Percentiles rank a stretch among this genome's conserved stretches.
phyloP scores from a whole-genome alignment of 345 rosid species.

The Anastatica hierochuntica region DNA sequence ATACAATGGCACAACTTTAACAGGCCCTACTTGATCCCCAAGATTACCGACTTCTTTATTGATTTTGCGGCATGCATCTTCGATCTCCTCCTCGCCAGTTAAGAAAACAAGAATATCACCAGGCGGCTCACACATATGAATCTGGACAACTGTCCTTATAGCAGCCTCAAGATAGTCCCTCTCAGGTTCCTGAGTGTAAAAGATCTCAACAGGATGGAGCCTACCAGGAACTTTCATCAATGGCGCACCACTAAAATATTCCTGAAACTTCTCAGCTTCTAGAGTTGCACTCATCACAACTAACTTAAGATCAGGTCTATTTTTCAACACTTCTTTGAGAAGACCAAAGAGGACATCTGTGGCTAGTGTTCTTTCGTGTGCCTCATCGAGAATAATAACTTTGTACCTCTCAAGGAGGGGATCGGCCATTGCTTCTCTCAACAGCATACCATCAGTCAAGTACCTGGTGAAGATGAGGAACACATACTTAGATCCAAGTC shows the following conservation, averaged over 20 bases:
- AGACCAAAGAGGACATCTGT: slow-evolving; percentile 96
- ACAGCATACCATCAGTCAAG: slow-evolving; percentile 94
- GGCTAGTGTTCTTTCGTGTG: slow-evolving; percentile 94
- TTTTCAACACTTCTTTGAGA: slow-evolving; percentile 75
- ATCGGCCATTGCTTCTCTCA: slow-evolving; percentile 98
- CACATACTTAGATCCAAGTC: not conserved
- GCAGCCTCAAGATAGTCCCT: slow-evolving; percentile 96
- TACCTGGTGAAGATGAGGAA: slow-evolving; percentile 41
- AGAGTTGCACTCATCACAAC: slow-evolving; percentile 99
- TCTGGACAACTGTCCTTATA: slow-evolving; percentile 90
- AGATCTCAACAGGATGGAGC: slow-evolving; percentile 95
- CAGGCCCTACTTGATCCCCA: slow-evolving; percentile 88
- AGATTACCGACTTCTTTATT: slow-evolving; percentile 54
- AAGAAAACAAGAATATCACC: slow-evolving; percentile 98
- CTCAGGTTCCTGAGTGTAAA: slow-evolving; percentile 96
- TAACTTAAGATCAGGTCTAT: slow-evolving; percentile 77
- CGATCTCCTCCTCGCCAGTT: slow-evolving; percentile 98
- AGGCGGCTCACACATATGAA: slow-evolving; percentile 63
- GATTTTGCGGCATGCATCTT: slow-evolving; percentile 96
- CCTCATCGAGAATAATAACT: slow-evolving; percentile 94
- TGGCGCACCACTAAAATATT: slow-evolving; percentile 81
- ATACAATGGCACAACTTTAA: slow-evolving; percentile 84
- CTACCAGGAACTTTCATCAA: slow-evolving; percentile 99
- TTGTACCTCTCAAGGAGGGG: slow-evolving; percentile 94
- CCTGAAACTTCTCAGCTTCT: slow-evolving; percentile 98